Conservation (phyloP, 257 asterid genomes). For the Solanum sparsipilum region DNA sequence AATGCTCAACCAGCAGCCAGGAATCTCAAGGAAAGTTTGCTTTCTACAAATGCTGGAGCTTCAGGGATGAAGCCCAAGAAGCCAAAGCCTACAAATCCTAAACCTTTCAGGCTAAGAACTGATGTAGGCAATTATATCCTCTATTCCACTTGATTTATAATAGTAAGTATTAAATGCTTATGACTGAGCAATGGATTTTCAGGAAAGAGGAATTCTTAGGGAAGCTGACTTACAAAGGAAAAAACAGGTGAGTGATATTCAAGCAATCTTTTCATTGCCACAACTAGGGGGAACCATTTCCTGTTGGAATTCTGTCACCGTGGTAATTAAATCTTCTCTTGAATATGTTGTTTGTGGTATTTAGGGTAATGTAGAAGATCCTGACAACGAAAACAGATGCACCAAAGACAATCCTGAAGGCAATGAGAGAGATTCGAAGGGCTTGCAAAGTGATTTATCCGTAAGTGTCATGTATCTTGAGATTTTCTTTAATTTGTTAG, state of each 20-base stretch:
- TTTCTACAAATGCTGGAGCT: slow-evolving; percentile 12
- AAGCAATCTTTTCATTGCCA: slow-evolving; percentile 13
- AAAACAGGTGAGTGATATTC: slow-evolving; percentile 31
- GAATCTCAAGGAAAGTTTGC: slow-evolving; percentile 21
- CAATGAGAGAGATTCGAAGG: slow-evolving; percentile 3
- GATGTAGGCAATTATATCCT: slow-evolving; percentile 47
- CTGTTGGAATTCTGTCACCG: background rate
- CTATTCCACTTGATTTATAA: background rate
- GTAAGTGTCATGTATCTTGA: background rate
- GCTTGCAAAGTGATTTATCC: background rate
- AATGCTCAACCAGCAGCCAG: slow-evolving; percentile 27
- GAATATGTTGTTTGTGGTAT: background rate
- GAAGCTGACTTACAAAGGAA: slow-evolving; percentile 66
- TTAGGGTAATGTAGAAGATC: background rate
- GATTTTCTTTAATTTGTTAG: background rate
- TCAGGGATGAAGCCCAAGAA: slow-evolving; percentile 47
- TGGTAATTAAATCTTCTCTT: background rate
- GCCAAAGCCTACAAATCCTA: slow-evolving; percentile 79
- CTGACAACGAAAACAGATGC: background rate
- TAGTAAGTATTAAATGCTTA: background rate
- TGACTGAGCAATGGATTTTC: slow-evolving; percentile 13
- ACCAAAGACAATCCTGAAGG: background rate
- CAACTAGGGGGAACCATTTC: background rate
- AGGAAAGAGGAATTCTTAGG: slow-evolving; percentile 89
- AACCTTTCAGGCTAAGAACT: slow-evolving; percentile 94